Conservation (phyloP, 2,329 filamentous ascomycete genomes). For the Westerdykella ornata region DNA sequence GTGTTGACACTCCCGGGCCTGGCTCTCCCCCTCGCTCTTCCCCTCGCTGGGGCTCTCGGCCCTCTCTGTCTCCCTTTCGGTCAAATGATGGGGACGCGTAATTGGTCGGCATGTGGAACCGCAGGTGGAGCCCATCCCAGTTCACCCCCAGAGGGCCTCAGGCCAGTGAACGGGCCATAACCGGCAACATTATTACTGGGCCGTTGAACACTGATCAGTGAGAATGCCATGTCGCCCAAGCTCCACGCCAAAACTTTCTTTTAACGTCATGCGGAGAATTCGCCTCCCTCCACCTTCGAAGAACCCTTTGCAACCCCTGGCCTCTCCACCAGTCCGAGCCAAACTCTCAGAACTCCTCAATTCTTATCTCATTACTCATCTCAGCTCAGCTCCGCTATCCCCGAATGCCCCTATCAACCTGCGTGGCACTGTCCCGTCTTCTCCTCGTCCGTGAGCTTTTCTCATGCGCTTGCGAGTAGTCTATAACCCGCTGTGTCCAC, state of each 20-base stretch:
- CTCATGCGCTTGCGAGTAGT: slow-evolving; percentile 1
- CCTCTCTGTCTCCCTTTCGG: not conserved
- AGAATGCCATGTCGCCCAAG: not conserved
- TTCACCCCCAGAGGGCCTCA: not conserved
- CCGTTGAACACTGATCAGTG: not conserved
- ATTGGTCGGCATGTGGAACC: not conserved
- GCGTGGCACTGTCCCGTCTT: slow-evolving; percentile 8
- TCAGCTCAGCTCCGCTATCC: slow-evolving; percentile 13
- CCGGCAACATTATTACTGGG: not conserved
- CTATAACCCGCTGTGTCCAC: slow-evolving; percentile 11
- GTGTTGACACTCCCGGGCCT: slow-evolving; percentile 18
- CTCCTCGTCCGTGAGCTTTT: slow-evolving; percentile 7
- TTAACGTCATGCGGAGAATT: not conserved
- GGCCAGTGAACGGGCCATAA: not conserved
- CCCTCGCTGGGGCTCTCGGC: too few relatives aligned
- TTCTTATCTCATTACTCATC: not conserved
- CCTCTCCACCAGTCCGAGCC: not conserved
- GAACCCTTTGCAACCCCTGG: not conserved
- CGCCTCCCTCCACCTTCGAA: not conserved
- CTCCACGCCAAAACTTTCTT: not conserved
- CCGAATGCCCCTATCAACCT: slow-evolving; percentile 15
- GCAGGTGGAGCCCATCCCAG: not conserved
- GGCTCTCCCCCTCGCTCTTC: not conserved
- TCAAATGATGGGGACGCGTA: not conserved
- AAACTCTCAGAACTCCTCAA: not conserved